Evolutionary conservation across 345 rosid species (phyloP).

Genomic region (Moringa oleifera): DNA sequence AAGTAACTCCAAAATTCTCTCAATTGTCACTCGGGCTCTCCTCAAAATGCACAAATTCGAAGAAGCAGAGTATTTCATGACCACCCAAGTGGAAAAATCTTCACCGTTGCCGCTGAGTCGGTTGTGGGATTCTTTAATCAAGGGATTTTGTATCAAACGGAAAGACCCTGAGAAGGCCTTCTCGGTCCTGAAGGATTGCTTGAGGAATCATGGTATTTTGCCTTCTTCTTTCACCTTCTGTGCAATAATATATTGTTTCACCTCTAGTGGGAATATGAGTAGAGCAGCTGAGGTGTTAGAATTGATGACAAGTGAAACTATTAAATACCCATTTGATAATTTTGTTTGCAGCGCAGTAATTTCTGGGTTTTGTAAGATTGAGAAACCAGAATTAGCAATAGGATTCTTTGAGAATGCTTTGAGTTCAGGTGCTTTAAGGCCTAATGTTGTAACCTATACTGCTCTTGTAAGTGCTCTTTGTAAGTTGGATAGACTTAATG

Average conservation of each 20-base stretch:
- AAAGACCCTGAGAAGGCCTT: slow-evolving; percentile 48
- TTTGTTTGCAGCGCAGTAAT: slow-evolving; percentile 67
- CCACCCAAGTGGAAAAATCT: slow-evolving; percentile 31
- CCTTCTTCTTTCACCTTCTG: slow-evolving; percentile 55
- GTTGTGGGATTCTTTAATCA: slow-evolving; percentile 50
- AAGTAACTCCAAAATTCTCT: slow-evolving; percentile 32
- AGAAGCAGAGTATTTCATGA: slow-evolving; percentile 52
- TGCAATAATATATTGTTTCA: slow-evolving; percentile 52
- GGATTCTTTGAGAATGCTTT: slow-evolving; percentile 48
- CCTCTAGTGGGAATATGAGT: slow-evolving; percentile 42
- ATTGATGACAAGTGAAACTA: slow-evolving; percentile 44
- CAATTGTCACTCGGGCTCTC: slow-evolving; percentile 43
- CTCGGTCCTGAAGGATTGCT: slow-evolving; percentile 37
- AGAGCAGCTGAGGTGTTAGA: slow-evolving; percentile 59
- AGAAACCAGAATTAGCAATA: slow-evolving; percentile 61
- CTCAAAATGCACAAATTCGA: slow-evolving; percentile 48
- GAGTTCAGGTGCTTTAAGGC: slow-evolving; percentile 43
- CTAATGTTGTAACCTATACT: slow-evolving; percentile 61
- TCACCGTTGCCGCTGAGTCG: slow-evolving; percentile 25
- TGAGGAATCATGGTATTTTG: slow-evolving; percentile 40
- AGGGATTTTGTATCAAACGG: slow-evolving; percentile 33
- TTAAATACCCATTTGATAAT: slow-evolving; percentile 55
- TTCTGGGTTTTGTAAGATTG: slow-evolving; percentile 61
- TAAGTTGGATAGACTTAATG: slow-evolving; percentile 49
- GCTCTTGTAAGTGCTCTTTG: slow-evolving; percentile 53